Percentiles rank a stretch among this genome's conserved stretches.
phyloP scores from a whole-genome alignment of 192 early-diverging fungal species.

The Jimgerdemannia flammicorona region DNA sequence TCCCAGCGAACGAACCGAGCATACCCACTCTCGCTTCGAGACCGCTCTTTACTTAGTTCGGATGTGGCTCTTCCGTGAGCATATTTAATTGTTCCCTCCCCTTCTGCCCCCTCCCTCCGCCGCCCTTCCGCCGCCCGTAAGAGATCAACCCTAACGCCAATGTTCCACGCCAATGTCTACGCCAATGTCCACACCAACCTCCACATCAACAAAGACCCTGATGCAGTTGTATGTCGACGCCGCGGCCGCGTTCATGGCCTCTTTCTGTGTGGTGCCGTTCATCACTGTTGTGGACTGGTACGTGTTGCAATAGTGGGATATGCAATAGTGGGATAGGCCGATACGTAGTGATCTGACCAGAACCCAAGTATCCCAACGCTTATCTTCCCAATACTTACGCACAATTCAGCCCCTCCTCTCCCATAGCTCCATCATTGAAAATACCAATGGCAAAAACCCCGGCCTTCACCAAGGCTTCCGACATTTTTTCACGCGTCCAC shows the following conservation, averaged over 20 bases:
- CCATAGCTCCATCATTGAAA: slow-evolving; percentile 43
- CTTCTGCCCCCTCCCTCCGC: too few species aligned
- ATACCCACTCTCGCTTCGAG: too few species aligned
- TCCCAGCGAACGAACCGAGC: too few species aligned
- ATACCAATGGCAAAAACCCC: slow-evolving; percentile 33
- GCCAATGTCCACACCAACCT: not conserved
- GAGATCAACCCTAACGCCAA: too few species aligned
- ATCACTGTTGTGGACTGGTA: slow-evolving; percentile 46
- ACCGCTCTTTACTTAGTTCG: too few species aligned
- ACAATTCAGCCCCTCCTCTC: too few species aligned
- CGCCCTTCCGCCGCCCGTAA: too few species aligned
- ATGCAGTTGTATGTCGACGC: slow-evolving; percentile 31
- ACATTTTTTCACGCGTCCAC: slow-evolving; percentile 21
- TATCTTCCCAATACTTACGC: not conserved
- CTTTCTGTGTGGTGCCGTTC: slow-evolving; percentile 35
- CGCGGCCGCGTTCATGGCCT: slow-evolving; percentile 25
- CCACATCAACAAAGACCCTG: not conserved
- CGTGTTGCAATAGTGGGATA: not conserved
- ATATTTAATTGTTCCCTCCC: too few species aligned
- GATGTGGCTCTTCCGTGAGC: too few species aligned
- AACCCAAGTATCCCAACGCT: too few species aligned
- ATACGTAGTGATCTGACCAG: not conserved
- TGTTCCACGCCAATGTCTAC: too few species aligned
- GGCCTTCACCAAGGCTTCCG: slow-evolving; percentile 30
- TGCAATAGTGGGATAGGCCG: not conserved